phyloP scores from a whole-genome alignment of 805 yeast species.

The Nakazawaea laoshanensis region DNA sequence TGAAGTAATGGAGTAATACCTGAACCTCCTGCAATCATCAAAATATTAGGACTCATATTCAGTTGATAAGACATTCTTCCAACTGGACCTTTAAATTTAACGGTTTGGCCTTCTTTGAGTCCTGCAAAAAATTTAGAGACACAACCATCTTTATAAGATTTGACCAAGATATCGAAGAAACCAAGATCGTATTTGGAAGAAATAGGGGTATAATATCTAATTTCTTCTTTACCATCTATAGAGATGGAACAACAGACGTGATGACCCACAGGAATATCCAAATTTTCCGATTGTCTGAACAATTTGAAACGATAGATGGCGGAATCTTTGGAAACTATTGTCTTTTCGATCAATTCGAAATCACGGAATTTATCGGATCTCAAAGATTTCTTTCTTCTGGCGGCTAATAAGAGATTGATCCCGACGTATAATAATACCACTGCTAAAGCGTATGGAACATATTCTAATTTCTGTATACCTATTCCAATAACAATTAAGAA shows the following conservation, averaged over 20 bases:
- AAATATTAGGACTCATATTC: slow-evolving; percentile 55
- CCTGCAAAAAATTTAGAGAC: slow-evolving; percentile 63
- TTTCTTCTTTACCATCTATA: slow-evolving; percentile 41
- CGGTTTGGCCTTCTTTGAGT: slow-evolving; percentile 55
- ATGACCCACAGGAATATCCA: slow-evolving; percentile 68
- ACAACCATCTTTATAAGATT: slow-evolving; percentile 64
- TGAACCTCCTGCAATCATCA: slow-evolving; percentile 77
- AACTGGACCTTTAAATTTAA: slow-evolving; percentile 71
- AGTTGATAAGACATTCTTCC: slow-evolving; percentile 55
- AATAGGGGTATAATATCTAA: slow-evolving; percentile 72
- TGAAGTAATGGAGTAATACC: slow-evolving; percentile 90
- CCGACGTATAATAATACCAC: slow-evolving; percentile 30
- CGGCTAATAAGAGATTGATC: slow-evolving; percentile 27
- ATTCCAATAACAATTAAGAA: slow-evolving; percentile 55
- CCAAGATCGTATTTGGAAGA: slow-evolving; percentile 64
- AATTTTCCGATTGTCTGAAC: slow-evolving; percentile 47
- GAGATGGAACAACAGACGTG: slow-evolving; percentile 52
- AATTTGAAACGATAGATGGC: slow-evolving; percentile 71
- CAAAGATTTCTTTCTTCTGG: slow-evolving; percentile 33
- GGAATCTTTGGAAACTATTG: slow-evolving; percentile 59
- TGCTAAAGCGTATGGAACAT: slow-evolving; percentile 35
- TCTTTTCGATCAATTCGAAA: slow-evolving; percentile 66
- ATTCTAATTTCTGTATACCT: slow-evolving; percentile 25
- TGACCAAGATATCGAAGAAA: slow-evolving; percentile 67
- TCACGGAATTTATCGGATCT: slow-evolving; percentile 48